Evolutionary conservation across 2,329 filamentous ascomycete species (phyloP), one percentile per base, ranked within the genome.

Genomic region (Fusarium illudens): DNA sequence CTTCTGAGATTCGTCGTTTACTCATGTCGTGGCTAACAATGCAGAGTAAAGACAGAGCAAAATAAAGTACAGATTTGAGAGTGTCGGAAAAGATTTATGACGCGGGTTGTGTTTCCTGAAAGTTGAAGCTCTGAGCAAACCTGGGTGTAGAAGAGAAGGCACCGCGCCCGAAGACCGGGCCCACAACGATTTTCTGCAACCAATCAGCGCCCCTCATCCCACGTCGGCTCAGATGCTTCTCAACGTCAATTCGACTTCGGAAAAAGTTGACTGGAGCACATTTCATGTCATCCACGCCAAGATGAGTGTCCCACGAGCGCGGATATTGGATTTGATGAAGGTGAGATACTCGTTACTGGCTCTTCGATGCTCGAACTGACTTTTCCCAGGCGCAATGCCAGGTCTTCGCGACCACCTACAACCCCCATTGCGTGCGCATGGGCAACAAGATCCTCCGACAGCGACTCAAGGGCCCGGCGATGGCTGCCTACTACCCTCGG

Each of bases 381-480:
- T 27, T 6, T 19, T 11, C 2, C 39, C 73, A 97, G 94, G 87
- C 88, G 76, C 94, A 94, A 90, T 97, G 93, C 86, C 89, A 90
- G 78, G 88, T 98, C 82, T 99, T 98, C 84, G 90, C 90, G 75
- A 92, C 92, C 52, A 94, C 90, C 55, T 98, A 90, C 84, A 99
- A 99, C 81, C 96, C 96, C 25, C 86, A 93, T 58, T 84, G 89
- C 71, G 79, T 91, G 65, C 92, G 96, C 65, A 88, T 93, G 72
- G 96, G 96, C 75, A 97, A 96, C 83, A 97, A 96, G 81, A 85
- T 99, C 78, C 85, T 99, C 63, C 92, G 94, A 75, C 92, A 97
- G 79, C 89, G 94, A 75, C 84, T 98, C 67, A 89, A 87, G 75
- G 96, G 96, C n/a, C 92, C 94, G 29, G 83, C 91, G 0, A 82